phyloP scores from a whole-genome alignment of 139 green algal genomes.

The Tetraselmis striata region DNA sequence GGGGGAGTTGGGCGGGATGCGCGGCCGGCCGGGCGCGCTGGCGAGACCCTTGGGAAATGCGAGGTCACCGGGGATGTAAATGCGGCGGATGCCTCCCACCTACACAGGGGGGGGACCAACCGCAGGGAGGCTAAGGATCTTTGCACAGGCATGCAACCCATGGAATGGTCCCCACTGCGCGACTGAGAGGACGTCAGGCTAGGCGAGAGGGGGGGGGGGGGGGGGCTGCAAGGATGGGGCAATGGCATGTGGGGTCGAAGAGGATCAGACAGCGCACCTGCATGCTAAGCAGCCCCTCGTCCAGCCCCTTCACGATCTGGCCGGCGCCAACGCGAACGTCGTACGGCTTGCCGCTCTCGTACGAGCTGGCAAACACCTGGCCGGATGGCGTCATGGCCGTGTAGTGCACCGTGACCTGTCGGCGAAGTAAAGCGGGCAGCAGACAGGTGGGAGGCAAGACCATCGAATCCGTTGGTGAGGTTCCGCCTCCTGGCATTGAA shows the following conservation, averaged over 20 bases:
- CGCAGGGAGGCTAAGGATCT: no score
- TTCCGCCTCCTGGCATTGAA: no score
- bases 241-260: no score
- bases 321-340: slow-evolving; percentile 75
- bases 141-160: background rate
- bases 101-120: no score
- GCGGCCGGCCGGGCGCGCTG: slow-evolving; percentile 41
- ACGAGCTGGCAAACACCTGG: slow-evolving; percentile 74
- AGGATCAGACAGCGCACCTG: slow-evolving; percentile 18
- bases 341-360: slow-evolving; percentile 80
- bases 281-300: slow-evolving; percentile 89
- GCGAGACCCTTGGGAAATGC: slow-evolving; percentile 84
- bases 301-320: slow-evolving; percentile 63
- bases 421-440: no score
- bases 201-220: no score
- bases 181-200: no score
- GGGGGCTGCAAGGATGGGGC: no score
- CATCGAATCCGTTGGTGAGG: no score
- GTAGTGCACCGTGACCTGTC: slow-evolving; percentile 86
- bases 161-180: no score
- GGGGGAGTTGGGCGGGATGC: slow-evolving; percentile 62
- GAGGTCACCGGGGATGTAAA: slow-evolving; percentile 91
- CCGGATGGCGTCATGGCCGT: slow-evolving; percentile 76
- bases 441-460: no score
- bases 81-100: slow-evolving; percentile 67